These are phyloP conservation scores for Leonotis leonurus DNA, from an alignment of 257 asterid genomes.

Conservation along the genomic window DNA sequence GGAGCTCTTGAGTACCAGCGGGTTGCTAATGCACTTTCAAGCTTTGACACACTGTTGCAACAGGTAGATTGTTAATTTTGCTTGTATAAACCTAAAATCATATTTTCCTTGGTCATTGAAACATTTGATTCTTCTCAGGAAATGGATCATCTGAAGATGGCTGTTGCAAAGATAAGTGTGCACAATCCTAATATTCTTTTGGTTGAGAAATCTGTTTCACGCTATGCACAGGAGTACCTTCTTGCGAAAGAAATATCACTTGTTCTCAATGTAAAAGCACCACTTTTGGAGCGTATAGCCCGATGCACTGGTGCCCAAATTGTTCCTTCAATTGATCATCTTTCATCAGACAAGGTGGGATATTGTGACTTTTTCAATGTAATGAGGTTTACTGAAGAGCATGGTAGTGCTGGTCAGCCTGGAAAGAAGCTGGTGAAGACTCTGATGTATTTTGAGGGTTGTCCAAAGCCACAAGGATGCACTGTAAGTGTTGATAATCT, in stretches of 20 bases:
- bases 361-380: constrained; percentile 81
- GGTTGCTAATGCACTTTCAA: constrained; percentile 80
- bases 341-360: constrained; percentile 72
- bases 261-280: constrained; percentile 76
- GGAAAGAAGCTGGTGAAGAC: constrained; percentile 77
- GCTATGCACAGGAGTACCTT: constrained; percentile 93
- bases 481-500: constrained; percentile 54
- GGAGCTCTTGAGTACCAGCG: constrained; percentile 98
- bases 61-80: constrained; percentile 42
- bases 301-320: constrained; percentile 92
- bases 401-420: constrained; percentile 59
- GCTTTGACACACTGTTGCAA: constrained; percentile 89
- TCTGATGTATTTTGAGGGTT: constrained; percentile 92
- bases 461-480: constrained; percentile 95
- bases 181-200: constrained; percentile 84
- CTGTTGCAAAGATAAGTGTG: constrained; percentile 83
- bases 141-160: constrained; percentile 99
- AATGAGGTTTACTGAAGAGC: constrained; percentile 65
- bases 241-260: constrained; percentile 86
- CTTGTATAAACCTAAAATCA: background rate
- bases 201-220: constrained; percentile 98
- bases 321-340: constrained; percentile 81
- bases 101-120: constrained; percentile 13
- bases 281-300: constrained; percentile 89
- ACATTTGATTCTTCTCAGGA: constrained; percentile 46